phyloP scores from a whole-genome alignment of 495 filamentous ascomycete species.

The Saxophila tyrrhenica region DNA sequence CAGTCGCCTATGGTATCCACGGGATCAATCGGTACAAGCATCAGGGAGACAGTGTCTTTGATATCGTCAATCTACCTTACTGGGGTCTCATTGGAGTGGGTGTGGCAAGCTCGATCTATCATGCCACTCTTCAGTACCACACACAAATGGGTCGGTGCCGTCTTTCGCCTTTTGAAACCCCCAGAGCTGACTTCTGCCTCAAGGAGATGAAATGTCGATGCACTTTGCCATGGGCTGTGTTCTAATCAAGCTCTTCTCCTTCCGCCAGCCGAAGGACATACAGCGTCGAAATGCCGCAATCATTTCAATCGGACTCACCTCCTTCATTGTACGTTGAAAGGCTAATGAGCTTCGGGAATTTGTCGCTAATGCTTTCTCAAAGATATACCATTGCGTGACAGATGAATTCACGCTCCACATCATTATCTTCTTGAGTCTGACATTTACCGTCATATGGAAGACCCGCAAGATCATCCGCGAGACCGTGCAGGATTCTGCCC shows the following conservation, averaged over 20 bases:
- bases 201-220: conserved; percentile 45
- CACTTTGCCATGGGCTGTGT: conserved; percentile 40
- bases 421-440: conserved; percentile 28
- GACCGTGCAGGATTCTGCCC: conserved; percentile 2
- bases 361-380: no score
- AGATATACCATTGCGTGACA: conserved; percentile 32
- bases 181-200: background rate
- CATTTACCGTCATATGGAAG: conserved; percentile 26
- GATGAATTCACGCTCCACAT: conserved; percentile 36
- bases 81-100: conserved; percentile 46
- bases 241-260: conserved; percentile 41
- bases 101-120: conserved; percentile 41
- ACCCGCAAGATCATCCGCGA: conserved; percentile 22
- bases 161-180: no score
- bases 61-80: conserved; percentile 33
- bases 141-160: conserved; percentile 40
- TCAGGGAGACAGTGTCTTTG: conserved; percentile 20
- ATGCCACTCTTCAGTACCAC: conserved; percentile 42
- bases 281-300: conserved; percentile 21
- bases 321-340: conserved; percentile 27
- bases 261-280: conserved; percentile 20
- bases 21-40: conserved; percentile 25
- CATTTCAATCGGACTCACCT: conserved; percentile 24
- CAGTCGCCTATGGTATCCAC: conserved; percentile 32
- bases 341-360: no score